Percentiles rank a stretch among this genome's conserved stretches.
Evolutionary conservation across 805 yeast genomes (phyloP).

Genomic region (Candida rishiriensis): DNA sequence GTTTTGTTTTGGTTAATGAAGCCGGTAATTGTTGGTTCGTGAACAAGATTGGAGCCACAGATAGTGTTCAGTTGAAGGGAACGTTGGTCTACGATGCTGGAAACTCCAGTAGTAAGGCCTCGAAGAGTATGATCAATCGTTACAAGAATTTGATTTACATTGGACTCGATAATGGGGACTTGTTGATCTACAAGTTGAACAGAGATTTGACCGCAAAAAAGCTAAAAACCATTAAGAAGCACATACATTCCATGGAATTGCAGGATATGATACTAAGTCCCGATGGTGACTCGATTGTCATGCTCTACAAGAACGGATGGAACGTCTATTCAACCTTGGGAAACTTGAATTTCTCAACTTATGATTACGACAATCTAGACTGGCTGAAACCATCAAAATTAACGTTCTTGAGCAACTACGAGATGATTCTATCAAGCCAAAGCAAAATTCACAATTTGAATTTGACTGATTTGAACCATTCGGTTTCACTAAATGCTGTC

Average conservation of each 20-base stretch:
- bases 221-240: slow-evolving; percentile 32
- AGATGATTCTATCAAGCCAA: slow-evolving; percentile 28
- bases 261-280: slow-evolving; percentile 25
- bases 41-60: slow-evolving; percentile 6
- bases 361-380: slow-evolving; percentile 28
- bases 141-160: slow-evolving; percentile 37
- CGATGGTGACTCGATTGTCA: slow-evolving; percentile 25
- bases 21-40: slow-evolving; percentile 29
- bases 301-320: slow-evolving; percentile 39
- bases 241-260: slow-evolving; percentile 30
- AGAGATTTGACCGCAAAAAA: slow-evolving; percentile 27
- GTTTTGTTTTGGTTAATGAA: slow-evolving; percentile 29
- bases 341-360: slow-evolving; percentile 38
- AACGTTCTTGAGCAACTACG: slow-evolving; percentile 27
- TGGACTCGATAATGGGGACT: slow-evolving; percentile 33
- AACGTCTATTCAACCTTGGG: slow-evolving; percentile 44
- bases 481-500: slow-evolving; percentile 19
- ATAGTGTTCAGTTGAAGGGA: slow-evolving; percentile 20
- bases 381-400: slow-evolving; percentile 16
- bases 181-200: slow-evolving; percentile 34
- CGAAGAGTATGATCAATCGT: slow-evolving; percentile 34
- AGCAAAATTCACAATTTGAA: slow-evolving; percentile 28
- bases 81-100: slow-evolving; percentile 16
- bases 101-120: slow-evolving; percentile 8
- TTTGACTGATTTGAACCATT: slow-evolving; percentile 22